phyloP scores from a whole-genome alignment of 148 eudicot species.

The Cornus suecica region DNA sequence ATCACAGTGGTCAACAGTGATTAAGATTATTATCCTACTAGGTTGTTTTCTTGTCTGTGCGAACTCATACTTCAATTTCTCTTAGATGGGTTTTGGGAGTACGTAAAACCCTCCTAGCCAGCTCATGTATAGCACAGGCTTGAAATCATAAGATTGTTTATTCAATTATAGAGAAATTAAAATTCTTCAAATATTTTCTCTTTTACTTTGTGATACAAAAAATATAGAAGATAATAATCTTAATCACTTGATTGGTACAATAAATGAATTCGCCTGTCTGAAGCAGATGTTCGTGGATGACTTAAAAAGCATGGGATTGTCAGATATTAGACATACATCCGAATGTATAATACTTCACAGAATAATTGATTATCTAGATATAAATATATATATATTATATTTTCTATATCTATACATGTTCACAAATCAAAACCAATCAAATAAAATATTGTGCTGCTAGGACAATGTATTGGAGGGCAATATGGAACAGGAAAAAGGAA shows the following conservation, averaged over 20 bases:
- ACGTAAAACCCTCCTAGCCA: slow-evolving; percentile 17
- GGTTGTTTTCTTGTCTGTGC: background rate
- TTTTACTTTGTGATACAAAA: background rate
- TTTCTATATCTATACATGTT: no score
- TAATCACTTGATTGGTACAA: background rate
- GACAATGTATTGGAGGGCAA: background rate
- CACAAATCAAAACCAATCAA: background rate
- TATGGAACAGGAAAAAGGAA: background rate
- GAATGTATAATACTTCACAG: slow-evolving; percentile 6
- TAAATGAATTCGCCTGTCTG: slow-evolving; percentile 16
- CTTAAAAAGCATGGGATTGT: slow-evolving; percentile 21
- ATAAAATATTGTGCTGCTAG: background rate
- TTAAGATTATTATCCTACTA: slow-evolving; percentile 7
- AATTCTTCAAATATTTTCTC: background rate
- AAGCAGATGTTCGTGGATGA: slow-evolving; percentile 10
- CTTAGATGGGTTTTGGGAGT: slow-evolving; percentile 17
- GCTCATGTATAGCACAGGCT: slow-evolving; percentile 26
- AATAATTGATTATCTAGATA: background rate
- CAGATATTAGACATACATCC: slow-evolving; percentile 16
- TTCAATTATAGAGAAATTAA: background rate
- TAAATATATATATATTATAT: no score
- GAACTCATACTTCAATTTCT: slow-evolving; percentile 9
- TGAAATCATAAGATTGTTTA: slow-evolving; percentile 7
- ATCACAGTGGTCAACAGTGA: background rate
- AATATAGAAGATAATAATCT: background rate